Conservation (phyloP, 2,329 filamentous ascomycete species). For the Scedosporium aurantiacum region DNA sequence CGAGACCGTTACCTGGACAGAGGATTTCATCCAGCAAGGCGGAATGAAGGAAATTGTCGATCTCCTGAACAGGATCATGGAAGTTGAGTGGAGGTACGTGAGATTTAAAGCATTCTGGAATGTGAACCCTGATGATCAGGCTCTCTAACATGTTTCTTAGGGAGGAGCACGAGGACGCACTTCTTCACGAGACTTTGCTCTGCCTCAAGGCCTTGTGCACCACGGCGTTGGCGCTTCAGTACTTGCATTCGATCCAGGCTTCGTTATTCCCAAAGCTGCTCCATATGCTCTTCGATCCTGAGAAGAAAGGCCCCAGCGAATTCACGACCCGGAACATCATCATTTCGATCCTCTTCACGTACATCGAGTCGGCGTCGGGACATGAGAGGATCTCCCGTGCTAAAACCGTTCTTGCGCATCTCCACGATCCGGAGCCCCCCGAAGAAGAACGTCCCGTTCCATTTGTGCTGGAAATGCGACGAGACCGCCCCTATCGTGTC, state of each 20-base stretch:
- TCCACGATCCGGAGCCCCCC: slow-evolving; percentile 67
- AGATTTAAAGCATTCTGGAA: slow-evolving; percentile 5
- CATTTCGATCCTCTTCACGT: slow-evolving; percentile 78
- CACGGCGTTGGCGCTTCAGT: slow-evolving; percentile 72
- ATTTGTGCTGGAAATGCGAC: slow-evolving; percentile 84
- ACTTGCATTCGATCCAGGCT: slow-evolving; percentile 67
- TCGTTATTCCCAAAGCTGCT: slow-evolving; percentile 79
- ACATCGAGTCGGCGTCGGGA: slow-evolving; percentile 58
- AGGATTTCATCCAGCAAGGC: slow-evolving; percentile 77
- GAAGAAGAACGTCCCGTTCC: slow-evolving; percentile 67
- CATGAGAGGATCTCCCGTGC: slow-evolving; percentile 58
- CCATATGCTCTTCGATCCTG: slow-evolving; percentile 89
- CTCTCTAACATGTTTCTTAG: slow-evolving; percentile 27
- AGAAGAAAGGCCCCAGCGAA: slow-evolving; percentile 94
- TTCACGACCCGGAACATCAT: slow-evolving; percentile 89
- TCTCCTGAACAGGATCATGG: slow-evolving; percentile 82
- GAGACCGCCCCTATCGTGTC: slow-evolving; percentile 75
- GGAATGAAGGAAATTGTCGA: slow-evolving; percentile 88
- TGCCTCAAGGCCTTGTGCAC: slow-evolving; percentile 93
- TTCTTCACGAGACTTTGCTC: slow-evolving; percentile 83
- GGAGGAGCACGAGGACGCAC: slow-evolving; percentile 89
- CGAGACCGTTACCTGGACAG: slow-evolving; percentile 92
- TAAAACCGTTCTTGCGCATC: slow-evolving; percentile 61
- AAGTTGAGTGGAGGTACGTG: slow-evolving; percentile 84
- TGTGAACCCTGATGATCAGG: slow-evolving; percentile 9